These are phyloP conservation scores for Jacaranda mimosifolia DNA, from an alignment of 257 asterid species.

Conservation along the genomic window DNA sequence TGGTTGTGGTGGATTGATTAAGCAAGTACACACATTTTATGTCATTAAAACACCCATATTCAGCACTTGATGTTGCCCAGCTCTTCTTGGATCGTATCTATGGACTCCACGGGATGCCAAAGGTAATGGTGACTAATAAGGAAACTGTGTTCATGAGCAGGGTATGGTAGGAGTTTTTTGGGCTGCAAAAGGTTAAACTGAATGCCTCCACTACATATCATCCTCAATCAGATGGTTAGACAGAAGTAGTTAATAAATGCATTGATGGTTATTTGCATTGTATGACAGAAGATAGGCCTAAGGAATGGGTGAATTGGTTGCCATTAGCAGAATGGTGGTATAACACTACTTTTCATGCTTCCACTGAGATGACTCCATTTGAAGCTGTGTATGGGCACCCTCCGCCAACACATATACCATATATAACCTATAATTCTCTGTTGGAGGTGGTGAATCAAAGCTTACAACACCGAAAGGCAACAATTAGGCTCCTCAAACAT, in stretches of 20 bases:
- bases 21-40: slow-evolving; percentile 12
- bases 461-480: neutral
- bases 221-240: neutral
- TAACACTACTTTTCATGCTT: neutral
- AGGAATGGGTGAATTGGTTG: neutral
- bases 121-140: neutral
- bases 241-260: neutral
- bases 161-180: neutral
- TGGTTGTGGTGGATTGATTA: slow-evolving; percentile 7
- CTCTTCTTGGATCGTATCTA: neutral
- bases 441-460: neutral
- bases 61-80: neutral
- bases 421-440: neutral
- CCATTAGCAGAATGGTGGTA: neutral
- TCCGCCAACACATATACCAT: neutral
- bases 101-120: neutral
- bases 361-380: neutral
- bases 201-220: neutral
- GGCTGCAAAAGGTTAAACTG: neutral
- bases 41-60: neutral
- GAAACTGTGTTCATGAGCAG: neutral
- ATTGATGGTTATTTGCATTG: neutral
- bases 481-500: neutral
- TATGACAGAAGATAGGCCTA: neutral
- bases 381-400: neutral